A percentile compares a stretch with the other conserved stretches of the same genome.
phyloP scores from a whole-genome alignment of 108 stramenopile species.

The Skeletonema grethae region DNA sequence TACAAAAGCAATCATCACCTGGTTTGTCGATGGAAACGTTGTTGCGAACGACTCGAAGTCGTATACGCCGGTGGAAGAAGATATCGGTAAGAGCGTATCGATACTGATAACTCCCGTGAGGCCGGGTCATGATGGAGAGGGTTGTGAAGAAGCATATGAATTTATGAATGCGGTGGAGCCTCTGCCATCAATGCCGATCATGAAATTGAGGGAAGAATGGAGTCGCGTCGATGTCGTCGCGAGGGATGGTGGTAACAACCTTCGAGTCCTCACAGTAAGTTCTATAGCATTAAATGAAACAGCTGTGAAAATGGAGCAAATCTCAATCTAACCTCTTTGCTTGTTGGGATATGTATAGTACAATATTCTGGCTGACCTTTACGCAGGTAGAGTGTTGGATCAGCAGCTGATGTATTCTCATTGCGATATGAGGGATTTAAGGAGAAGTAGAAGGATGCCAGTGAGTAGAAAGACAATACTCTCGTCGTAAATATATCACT shows the following conservation, averaged over 20 bases:
- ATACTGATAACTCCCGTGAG: slow-evolving; percentile 39
- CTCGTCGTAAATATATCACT: not conserved
- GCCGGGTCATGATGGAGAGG: slow-evolving; percentile 36
- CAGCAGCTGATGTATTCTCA: slow-evolving; percentile 52
- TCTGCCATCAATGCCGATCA: slow-evolving; percentile 44
- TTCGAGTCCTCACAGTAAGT: slow-evolving; percentile 38
- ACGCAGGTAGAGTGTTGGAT: slow-evolving; percentile 37
- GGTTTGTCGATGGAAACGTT: slow-evolving; percentile 55
- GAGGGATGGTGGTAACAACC: slow-evolving; percentile 8
- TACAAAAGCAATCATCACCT: slow-evolving; percentile 50
- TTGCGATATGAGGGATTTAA: slow-evolving; percentile 44
- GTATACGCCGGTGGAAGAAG: slow-evolving; percentile 22
- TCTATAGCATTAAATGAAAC: not conserved
- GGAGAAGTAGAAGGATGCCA: slow-evolving; percentile 58
- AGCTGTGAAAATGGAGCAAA: not conserved
- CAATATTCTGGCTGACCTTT: slow-evolving; percentile 78
- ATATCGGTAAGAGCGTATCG: slow-evolving; percentile 37
- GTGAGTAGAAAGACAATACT: slow-evolving; percentile 4
- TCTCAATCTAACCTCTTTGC: not conserved
- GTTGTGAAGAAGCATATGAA: slow-evolving; percentile 38
- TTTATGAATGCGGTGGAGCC: slow-evolving; percentile 24
- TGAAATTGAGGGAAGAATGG: slow-evolving; percentile 40
- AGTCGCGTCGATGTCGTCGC: slow-evolving; percentile 4
- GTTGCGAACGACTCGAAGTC: slow-evolving; percentile 27
- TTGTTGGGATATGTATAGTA: slow-evolving; percentile 28